phyloP scores from a whole-genome alignment of 2,329 filamentous ascomycete species.

The Penicillium glabrum region DNA sequence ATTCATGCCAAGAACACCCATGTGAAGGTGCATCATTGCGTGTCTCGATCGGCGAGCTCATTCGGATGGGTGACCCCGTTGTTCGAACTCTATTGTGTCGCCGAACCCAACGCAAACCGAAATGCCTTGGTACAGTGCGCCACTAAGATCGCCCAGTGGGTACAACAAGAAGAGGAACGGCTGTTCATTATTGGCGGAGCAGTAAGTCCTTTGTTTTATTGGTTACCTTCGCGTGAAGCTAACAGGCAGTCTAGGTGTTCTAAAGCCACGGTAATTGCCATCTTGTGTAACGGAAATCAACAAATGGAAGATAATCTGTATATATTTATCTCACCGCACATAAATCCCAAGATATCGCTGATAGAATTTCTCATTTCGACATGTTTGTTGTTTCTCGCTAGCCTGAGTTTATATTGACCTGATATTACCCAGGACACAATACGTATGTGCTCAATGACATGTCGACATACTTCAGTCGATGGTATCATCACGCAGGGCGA shows the following conservation, averaged over 20 bases:
- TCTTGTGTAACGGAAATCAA: background rate
- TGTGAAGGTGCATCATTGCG: conserved; percentile 80
- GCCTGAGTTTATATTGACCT: background rate
- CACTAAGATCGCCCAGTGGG: conserved; percentile 88
- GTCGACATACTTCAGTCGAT: conserved; percentile 48
- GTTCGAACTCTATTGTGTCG: conserved; percentile 96
- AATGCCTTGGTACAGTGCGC: conserved; percentile 77
- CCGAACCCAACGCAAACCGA: conserved; percentile 65
- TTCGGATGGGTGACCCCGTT: conserved; percentile 87
- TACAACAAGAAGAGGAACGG: conserved; percentile 85
- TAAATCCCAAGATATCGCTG: background rate
- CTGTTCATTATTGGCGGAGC: conserved; percentile 98
- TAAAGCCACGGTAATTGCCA: conserved; percentile 2
- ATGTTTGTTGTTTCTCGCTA: background rate
- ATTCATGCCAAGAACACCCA: conserved; percentile 83
- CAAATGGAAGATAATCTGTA: background rate
- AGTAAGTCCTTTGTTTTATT: conserved; percentile 48
- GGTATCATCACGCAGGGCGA: conserved; percentile 71
- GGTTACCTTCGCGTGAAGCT: background rate
- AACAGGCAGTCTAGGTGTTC: conserved; percentile 22
- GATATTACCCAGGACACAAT: background rate
- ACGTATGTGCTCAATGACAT: background rate
- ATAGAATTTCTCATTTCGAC: background rate
- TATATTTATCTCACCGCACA: background rate
- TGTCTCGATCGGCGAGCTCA: conserved; percentile 71